Base-by-base conservation (phyloP, 371 early-diverging fungal species). In the Apophysomyces trapeziformis region DNA sequence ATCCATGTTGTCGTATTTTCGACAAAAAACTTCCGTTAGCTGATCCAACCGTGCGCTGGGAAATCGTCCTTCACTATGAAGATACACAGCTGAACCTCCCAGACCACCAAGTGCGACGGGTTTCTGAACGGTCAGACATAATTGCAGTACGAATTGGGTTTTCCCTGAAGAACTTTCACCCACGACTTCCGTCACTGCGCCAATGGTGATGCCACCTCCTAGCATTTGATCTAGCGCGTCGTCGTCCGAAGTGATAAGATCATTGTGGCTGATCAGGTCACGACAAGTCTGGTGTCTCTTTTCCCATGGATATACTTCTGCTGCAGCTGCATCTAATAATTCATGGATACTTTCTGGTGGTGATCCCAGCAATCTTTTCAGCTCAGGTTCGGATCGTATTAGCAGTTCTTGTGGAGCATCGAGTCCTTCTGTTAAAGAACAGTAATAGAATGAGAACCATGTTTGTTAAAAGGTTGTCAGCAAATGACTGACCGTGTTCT, bases 121-220 rank as follows among this genome's bases (percentile, higher is more conserved):
- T 36, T 88, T 75, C 63, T 91, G 90, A 0, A 77, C 89, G 6
- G 85, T 77, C 14, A 89, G 67, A 50, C 89, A 85, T 21, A 93
- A 76, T 73, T 94, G 94, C 44, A 94, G 69, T 12, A 90, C 89
- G 13, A 94, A 70, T 66, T 91, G 91, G 0, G 93, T 90, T 67
- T 94, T 94, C 7, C 93, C 94, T 4, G 87, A 77, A 5, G 85
- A 88, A 58, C 90, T 84, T 58, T 85, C 87, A 7, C 87, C 89
- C 0, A 85, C 85, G 7, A 89, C 67, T 63, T 89, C 89, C 0
- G 83, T 83, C 11, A 92, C 71, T 2, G 80, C 74, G 0, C 85
- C 83, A 1, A 82, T 68, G 47, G 79, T 82, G 11, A 92, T 54
- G 0, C 91, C 91, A 26, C 81, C 85, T 36, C 76, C 78, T 3